phyloP scores from a whole-genome alignment of 257 asterid species.

The Striga asiatica region DNA sequence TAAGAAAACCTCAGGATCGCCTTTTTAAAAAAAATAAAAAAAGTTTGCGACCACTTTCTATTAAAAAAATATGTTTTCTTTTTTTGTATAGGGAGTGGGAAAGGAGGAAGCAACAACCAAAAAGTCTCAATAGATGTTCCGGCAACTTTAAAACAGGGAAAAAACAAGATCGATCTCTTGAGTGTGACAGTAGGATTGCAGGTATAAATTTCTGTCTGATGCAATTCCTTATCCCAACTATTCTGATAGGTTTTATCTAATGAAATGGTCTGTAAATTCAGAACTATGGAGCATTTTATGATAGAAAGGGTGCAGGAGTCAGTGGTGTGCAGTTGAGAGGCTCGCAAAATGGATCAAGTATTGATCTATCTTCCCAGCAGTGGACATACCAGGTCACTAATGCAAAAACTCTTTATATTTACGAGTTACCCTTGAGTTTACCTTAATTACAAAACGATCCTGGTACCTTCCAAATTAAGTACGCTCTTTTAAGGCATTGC shows the following conservation, averaged over 20 bases:
- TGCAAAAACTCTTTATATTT: background rate
- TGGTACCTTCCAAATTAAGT: background rate
- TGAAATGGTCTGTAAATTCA: constrained; percentile 14
- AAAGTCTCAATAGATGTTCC: constrained; percentile 35
- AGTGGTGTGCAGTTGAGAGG: constrained; percentile 48
- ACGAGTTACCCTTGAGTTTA: background rate
- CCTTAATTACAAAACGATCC: too few relatives aligned
- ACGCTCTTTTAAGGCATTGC: background rate
- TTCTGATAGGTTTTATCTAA: constrained; percentile 4
- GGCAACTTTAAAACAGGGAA: constrained; percentile 31
- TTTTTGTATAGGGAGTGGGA: constrained; percentile 27
- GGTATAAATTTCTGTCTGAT: constrained; percentile 23
- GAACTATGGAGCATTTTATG: constrained; percentile 73
- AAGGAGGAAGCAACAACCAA: constrained; percentile 19
- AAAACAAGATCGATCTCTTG: constrained; percentile 49
- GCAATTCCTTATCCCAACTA: background rate
- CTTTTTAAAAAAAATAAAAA: too few relatives aligned
- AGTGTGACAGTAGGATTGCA: constrained; percentile 65
- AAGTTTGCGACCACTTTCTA: too few relatives aligned
- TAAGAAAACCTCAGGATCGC: background rate
- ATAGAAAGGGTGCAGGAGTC: constrained; percentile 48
- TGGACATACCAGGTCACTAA: constrained; percentile 68
- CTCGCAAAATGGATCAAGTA: constrained; percentile 27
- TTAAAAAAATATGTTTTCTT: too few relatives aligned
- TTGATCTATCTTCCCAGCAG: constrained; percentile 44